Evolutionary conservation across 2,329 filamentous ascomycete species (phyloP).

Genomic region (Curvularia verruculosa): DNA sequence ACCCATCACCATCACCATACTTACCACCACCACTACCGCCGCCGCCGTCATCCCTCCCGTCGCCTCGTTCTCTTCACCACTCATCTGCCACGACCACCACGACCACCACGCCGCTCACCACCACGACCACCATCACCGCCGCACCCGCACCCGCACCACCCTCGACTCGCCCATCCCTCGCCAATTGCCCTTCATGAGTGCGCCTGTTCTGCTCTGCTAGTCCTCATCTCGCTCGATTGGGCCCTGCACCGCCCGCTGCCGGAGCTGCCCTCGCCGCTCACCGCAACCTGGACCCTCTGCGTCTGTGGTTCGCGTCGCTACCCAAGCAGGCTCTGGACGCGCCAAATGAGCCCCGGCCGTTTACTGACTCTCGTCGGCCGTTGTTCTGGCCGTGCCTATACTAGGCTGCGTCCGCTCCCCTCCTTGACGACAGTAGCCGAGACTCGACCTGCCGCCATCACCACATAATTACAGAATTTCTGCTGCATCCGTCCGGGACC

Average conservation of each 20-base stretch:
- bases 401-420: constrained; percentile 27
- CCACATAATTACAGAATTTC: constrained; percentile 34
- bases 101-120: background rate
- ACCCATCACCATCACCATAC: constrained; percentile 12
- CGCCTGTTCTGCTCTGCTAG: constrained; percentile 28
- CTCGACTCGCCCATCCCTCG: background rate
- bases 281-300: constrained; percentile 19
- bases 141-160: background rate
- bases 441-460: constrained; percentile 25
- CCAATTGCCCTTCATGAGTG: constrained; percentile 29
- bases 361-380: constrained; percentile 36
- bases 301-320: constrained; percentile 21
- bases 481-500: constrained; percentile 34
- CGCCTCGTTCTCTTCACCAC: too few relatives aligned
- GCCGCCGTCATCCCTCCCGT: background rate
- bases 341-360: constrained; percentile 39
- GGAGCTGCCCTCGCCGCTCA: constrained; percentile 15
- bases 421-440: constrained; percentile 27
- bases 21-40: background rate
- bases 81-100: background rate
- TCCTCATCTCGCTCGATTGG: constrained; percentile 18
- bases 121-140: background rate
- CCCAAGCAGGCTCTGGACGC: constrained; percentile 26
- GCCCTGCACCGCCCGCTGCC: constrained; percentile 18
- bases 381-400: constrained; percentile 35